Evolutionary conservation across 352 stramenopile species (phyloP).

Genomic region (Phytophthora podocarpi): DNA sequence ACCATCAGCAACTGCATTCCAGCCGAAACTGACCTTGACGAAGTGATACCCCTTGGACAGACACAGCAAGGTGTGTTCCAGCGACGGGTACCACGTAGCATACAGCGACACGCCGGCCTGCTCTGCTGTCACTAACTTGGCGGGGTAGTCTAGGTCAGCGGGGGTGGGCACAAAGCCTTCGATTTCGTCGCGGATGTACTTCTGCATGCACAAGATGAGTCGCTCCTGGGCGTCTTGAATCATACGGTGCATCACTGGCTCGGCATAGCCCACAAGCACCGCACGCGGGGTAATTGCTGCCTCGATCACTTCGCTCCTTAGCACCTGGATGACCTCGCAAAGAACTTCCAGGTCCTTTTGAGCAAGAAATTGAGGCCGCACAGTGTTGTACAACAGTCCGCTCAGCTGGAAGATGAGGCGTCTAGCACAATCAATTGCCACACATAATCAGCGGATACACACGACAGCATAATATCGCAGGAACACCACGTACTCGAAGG

Average conservation of each 20-base stretch:
- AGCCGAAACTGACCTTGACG: constrained; percentile 56
- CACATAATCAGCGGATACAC: neutral
- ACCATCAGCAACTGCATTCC: neutral
- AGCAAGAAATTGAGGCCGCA: constrained; percentile 67
- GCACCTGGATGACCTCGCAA: constrained; percentile 80
- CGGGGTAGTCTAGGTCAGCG: constrained; percentile 73
- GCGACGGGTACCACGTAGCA: constrained; percentile 82
- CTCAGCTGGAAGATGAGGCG: constrained; percentile 82
- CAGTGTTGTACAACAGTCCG: constrained; percentile 69
- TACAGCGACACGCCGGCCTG: constrained; percentile 54
- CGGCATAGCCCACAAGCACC: constrained; percentile 54
- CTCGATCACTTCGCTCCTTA: constrained; percentile 82
- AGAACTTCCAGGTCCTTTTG: constrained; percentile 81
- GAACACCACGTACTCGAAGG: constrained; percentile 65
- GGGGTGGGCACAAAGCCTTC: constrained; percentile 66
- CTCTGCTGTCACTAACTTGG: constrained; percentile 54
- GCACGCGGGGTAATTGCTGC: constrained; percentile 61
- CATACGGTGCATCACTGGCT: constrained; percentile 85
- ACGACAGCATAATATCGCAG: neutral
- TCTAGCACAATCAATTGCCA: constrained; percentile 27
- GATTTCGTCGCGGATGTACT: constrained; percentile 86
- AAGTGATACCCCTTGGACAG: constrained; percentile 88
- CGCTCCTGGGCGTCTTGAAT: constrained; percentile 85
- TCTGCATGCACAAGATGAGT: constrained; percentile 84
- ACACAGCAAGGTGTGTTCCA: constrained; percentile 85